These are phyloP conservation scores for Phytophthora nicotianae DNA, from an alignment of 352 stramenopile species.

Conservation along the genomic window DNA sequence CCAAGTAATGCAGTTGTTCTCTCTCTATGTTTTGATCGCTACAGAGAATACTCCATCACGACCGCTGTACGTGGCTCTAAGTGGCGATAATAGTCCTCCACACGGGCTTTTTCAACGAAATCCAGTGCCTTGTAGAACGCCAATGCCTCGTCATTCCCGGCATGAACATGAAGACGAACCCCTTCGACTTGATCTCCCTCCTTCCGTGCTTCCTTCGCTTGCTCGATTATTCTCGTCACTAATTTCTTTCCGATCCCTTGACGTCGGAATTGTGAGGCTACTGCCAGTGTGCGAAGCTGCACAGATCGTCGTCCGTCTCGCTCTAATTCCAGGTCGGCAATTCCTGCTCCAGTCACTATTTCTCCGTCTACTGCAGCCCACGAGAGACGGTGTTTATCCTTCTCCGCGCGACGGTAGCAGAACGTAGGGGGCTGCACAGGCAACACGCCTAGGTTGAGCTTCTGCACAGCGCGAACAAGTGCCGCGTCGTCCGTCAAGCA, in stretches of 20 bases:
- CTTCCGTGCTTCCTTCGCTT: constrained; percentile 23
- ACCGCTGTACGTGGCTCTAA: constrained; percentile 59
- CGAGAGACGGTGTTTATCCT: constrained; percentile 47
- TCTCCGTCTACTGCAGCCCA: constrained; percentile 39
- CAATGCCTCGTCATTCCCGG: constrained; percentile 59
- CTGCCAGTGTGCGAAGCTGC: constrained; percentile 54
- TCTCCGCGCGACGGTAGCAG: constrained; percentile 67
- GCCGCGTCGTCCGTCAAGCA: constrained; percentile 47
- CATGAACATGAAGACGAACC: constrained; percentile 67
- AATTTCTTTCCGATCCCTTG: constrained; percentile 46
- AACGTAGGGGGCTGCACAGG: constrained; percentile 65
- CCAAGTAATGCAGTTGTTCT: background rate
- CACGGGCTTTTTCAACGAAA: constrained; percentile 46
- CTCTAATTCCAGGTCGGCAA: constrained; percentile 49
- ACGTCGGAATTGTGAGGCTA: constrained; percentile 37
- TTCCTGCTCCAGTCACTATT: constrained; percentile 34
- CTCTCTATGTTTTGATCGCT: constrained; percentile 2
- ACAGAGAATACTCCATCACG: constrained; percentile 47
- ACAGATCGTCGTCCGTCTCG: constrained; percentile 30
- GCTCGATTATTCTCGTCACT: constrained; percentile 45
- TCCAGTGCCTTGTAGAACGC: constrained; percentile 63
- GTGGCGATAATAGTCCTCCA: constrained; percentile 73
- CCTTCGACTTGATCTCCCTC: constrained; percentile 18
- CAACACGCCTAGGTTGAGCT: constrained; percentile 71
- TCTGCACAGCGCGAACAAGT: constrained; percentile 59